Percentiles rank a stretch among this genome's conserved stretches.
These are phyloP conservation scores for Corrigiola litoralis DNA, from an alignment of 179 eudicot genomes.

Conservation along the genomic window DNA sequence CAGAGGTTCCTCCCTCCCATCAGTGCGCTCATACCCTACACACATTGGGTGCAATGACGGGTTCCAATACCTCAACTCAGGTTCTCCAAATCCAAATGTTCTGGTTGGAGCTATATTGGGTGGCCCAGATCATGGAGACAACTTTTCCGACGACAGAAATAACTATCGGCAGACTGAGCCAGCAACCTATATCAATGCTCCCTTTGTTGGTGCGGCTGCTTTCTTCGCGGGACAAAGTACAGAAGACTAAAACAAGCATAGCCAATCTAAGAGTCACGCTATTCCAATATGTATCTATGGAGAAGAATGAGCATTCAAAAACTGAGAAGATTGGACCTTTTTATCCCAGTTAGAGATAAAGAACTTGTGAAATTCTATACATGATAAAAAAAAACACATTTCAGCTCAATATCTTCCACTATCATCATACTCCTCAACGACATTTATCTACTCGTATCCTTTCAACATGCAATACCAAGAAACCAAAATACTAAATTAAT, in stretches of 20 bases:
- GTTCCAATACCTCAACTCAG: slow-evolving; percentile 55
- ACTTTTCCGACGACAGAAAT: slow-evolving; percentile 59
- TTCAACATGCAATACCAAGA: too few species aligned
- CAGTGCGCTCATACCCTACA: slow-evolving; percentile 43
- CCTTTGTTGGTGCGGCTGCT: slow-evolving; percentile 76
- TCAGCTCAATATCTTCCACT: too few species aligned
- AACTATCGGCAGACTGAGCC: slow-evolving; percentile 83
- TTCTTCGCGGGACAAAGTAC: slow-evolving; percentile 47
- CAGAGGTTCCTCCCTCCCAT: slow-evolving; percentile 81
- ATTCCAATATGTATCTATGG: background rate
- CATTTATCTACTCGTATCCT: too few species aligned
- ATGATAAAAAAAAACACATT: too few species aligned
- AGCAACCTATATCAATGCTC: slow-evolving; percentile 83
- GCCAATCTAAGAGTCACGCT: too few species aligned
- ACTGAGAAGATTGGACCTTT: background rate
- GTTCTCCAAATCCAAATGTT: slow-evolving; percentile 66
- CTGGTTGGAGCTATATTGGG: slow-evolving; percentile 79
- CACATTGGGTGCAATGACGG: slow-evolving; percentile 63
- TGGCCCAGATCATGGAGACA: slow-evolving; percentile 66
- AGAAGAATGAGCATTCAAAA: background rate
- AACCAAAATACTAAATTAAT: too few species aligned
- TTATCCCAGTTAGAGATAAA: too few species aligned
- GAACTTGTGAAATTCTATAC: too few species aligned
- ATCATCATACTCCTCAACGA: too few species aligned
- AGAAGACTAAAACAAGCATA: slow-evolving; percentile 1